Evolutionary conservation across 352 stramenopile species (phyloP), one percentile per base, ranked within the genome.

Genomic region (Thalassiosira allenii): DNA sequence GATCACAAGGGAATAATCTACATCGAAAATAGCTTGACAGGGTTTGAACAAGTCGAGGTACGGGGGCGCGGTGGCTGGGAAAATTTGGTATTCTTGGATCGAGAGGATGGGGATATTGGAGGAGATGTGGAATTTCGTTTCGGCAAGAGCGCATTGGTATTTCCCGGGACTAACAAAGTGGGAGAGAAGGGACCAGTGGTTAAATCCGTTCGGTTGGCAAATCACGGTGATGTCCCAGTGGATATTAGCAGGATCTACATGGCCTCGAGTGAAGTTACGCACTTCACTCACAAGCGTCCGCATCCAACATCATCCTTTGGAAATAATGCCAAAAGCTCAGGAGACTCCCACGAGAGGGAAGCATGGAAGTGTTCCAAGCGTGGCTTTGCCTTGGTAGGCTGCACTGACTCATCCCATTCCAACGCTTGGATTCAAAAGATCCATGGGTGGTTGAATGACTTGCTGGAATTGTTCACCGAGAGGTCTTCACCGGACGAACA

Each of bases 21-120:
- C 37, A 81, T 94, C 29, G 89, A 93, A 47, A 94, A 94, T 69
- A 92, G 83, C 40, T 59, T 94, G 12, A 93, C 87, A 32, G 90
- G 90, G 30, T 70, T 92, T 43, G 90, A 94, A 82, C 58, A 86
- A 75, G 66, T 94, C 2, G 68, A 83, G 59, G 25, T 94, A 3
- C 66, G 59, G 56, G 90, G 88, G 5, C 61, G 79, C 20, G 86
- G 87, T 14, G 49, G 77, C 11, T 91, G 82, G 85, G 83, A 91
- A 75, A 80, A 87, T 8, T 34, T 94, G 22, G 87, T 84, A 5
- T 93, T 94, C 52, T 27, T 92, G 9, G 90, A 93, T 51, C 17
- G 40, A 63, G 27, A 71, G 33, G 44, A 68, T 23, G 54, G 67
- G 11, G 53, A 49, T 5, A 29, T 41, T 49, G 88, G 83, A 65